Percentiles rank a stretch among this genome's conserved stretches.
Conservation (phyloP, 306 rosid genomes). For the Castanospermum australe region DNA sequence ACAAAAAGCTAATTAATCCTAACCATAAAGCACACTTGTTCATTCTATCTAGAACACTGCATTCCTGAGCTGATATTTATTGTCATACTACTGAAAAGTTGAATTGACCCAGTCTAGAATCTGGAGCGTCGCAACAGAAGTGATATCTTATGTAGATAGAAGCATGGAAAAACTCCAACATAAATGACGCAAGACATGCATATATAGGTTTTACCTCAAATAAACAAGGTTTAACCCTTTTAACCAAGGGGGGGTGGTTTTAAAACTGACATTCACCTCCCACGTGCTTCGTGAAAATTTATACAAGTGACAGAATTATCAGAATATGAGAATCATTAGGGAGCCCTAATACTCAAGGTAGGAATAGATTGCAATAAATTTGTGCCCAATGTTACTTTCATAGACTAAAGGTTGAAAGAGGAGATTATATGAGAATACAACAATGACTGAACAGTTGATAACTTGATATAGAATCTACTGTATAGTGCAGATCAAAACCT, state of each 20-base stretch:
- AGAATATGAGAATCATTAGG: slow-evolving; percentile 6
- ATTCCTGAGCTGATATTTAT: background rate
- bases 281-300: background rate
- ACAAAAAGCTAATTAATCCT: slow-evolving; percentile 11
- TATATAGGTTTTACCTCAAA: slow-evolving; percentile 4
- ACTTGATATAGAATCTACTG: background rate
- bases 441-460: slow-evolving; percentile 1
- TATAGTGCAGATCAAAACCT: slow-evolving; percentile 51
- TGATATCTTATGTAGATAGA: background rate
- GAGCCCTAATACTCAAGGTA: background rate
- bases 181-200: background rate
- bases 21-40: background rate
- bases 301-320: background rate
- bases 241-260: slow-evolving; percentile 2
- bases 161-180: slow-evolving; percentile 20
- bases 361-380: background rate
- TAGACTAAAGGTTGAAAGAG: background rate
- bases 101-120: slow-evolving; percentile 15
- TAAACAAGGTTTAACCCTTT: background rate
- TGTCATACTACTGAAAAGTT: background rate
- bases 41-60: background rate
- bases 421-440: background rate
- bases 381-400: background rate
- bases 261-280: slow-evolving; percentile 1
- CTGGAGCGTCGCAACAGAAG: slow-evolving; percentile 9